Base-by-base conservation (phyloP, 768 basidiomycete genomes). In the Lactarius sanguifluus region DNA sequence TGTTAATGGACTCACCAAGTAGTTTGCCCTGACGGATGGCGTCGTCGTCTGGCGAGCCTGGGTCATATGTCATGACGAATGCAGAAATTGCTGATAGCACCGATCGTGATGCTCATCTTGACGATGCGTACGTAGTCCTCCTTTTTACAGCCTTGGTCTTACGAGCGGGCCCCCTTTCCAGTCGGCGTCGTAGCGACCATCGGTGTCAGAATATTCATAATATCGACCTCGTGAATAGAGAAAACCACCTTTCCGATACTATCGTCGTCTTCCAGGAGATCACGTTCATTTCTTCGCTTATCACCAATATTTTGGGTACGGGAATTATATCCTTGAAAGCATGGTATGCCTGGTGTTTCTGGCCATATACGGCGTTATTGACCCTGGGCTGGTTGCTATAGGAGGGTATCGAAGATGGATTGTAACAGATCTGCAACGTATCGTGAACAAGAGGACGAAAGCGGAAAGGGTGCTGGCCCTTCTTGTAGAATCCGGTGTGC, bases 11-110 rank as follows among this genome's bases (percentile, higher is more conserved):
- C 20, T 12, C n/a, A 38, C 57, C 6, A 15, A 28, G 8, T 28
- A 58, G 57, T 58, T 25, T 25, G 12, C 16, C 25, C 23, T 58
- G 23, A 58, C 36, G 12, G 57, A 58, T 58, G 57, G n/a, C 23
- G 57, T 58, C 15, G 57, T 58, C 38, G 23, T 58, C 13, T 58
- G 57, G 57, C 10, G 57, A 13, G 57, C 57, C 7, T 58, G 57
- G 57, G 15, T 40, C n/a, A n/a, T 58, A 36, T 58, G 38, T n/a
- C 57, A 15, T 7, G 57, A 58, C 16, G 57, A 58, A 58, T 16
- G 4, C 5, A 40, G 32, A 58, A 38, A 13, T 5, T 58, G 5
- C 36, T 58, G 13, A 38, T 2, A 8, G 38, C 15, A 15, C 15
- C 57, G 32, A 56, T 56, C 1, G 55, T 34, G 23, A 58, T 40